Conservation (phyloP, 495 filamentous ascomycete species). For the Cryomyces minteri region DNA sequence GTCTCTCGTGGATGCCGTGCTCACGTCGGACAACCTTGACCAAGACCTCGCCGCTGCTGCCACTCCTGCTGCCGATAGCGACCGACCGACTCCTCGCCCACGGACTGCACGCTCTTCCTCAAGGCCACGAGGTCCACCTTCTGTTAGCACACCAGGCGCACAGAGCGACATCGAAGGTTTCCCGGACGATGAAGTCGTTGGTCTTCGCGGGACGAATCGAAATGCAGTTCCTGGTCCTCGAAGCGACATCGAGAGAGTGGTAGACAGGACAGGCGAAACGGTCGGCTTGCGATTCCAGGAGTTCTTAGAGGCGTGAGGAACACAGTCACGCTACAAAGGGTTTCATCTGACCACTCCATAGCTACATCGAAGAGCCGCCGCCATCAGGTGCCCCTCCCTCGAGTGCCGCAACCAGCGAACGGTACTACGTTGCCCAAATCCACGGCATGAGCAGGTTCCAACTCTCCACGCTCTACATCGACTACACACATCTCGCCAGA, state of each 20-base stretch:
- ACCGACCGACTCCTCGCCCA: conserved; percentile 11
- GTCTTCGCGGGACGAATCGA: conserved; percentile 31
- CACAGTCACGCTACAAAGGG: too few species aligned
- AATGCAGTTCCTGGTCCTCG: conserved; percentile 39
- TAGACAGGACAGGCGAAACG: conserved; percentile 70
- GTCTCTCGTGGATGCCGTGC: conserved; percentile 13
- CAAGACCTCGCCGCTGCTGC: conserved; percentile 7
- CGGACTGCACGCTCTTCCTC: conserved; percentile 29
- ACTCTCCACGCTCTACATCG: conserved; percentile 92
- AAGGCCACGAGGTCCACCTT: conserved; percentile 41
- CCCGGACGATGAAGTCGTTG: conserved; percentile 45
- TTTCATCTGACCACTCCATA: conserved; percentile 12
- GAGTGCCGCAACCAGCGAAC: conserved; percentile 59
- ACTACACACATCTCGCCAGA: conserved; percentile 72
- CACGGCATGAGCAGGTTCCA: conserved; percentile 70
- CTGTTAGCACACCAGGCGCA: conserved; percentile 39
- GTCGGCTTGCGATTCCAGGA: conserved; percentile 73
- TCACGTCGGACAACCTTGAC: conserved; percentile 12
- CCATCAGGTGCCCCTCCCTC: conserved; percentile 58
- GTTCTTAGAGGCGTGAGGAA: conserved; percentile 62
- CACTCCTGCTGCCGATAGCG: conserved; percentile 13
- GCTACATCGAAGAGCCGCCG: conserved; percentile 58
- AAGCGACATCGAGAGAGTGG: conserved; percentile 59
- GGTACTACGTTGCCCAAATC: conserved; percentile 94
- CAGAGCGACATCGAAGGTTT: conserved; percentile 48